Conservation (phyloP, 2,329 filamentous ascomycete species). For the Magnaporthales sp. region DNA sequence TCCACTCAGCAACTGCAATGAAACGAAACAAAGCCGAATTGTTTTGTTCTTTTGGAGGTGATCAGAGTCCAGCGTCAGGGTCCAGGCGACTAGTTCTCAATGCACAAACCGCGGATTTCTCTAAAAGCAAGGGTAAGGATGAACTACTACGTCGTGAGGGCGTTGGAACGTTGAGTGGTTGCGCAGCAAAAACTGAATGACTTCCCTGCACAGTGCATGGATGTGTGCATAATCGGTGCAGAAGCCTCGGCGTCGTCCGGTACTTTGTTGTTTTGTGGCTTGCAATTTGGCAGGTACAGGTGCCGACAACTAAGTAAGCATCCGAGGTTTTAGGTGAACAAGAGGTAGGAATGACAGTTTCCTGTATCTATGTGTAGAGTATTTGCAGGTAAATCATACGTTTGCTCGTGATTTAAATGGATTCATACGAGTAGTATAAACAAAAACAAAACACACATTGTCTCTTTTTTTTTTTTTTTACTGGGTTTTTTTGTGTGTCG, state of each 20-base stretch:
- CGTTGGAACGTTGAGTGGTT: background rate
- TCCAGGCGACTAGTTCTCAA: background rate
- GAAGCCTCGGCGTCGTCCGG: background rate
- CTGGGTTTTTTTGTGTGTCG: background rate
- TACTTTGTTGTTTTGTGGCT: background rate
- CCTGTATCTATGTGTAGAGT: background rate
- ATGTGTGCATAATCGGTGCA: background rate
- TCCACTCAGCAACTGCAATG: background rate
- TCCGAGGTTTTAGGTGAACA: background rate
- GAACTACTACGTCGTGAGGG: background rate
- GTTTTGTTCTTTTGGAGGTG: background rate
- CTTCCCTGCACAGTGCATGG: background rate
- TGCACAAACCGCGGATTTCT: background rate
- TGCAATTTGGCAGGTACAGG: background rate
- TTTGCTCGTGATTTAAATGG: background rate
- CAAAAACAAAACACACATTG: background rate
- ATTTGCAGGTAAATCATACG: background rate
- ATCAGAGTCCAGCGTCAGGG: background rate
- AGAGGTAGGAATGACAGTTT: background rate
- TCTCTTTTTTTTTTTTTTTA: background rate
- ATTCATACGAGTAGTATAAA: background rate
- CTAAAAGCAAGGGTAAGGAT: background rate
- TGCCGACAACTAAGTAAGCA: background rate
- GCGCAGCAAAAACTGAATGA: background rate
- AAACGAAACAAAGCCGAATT: background rate